Percentiles rank a stretch among this genome's conserved stretches.
These are phyloP conservation scores for Falciphora oryzae DNA, from an alignment of 2,329 filamentous ascomycete genomes.

Conservation along the genomic window DNA sequence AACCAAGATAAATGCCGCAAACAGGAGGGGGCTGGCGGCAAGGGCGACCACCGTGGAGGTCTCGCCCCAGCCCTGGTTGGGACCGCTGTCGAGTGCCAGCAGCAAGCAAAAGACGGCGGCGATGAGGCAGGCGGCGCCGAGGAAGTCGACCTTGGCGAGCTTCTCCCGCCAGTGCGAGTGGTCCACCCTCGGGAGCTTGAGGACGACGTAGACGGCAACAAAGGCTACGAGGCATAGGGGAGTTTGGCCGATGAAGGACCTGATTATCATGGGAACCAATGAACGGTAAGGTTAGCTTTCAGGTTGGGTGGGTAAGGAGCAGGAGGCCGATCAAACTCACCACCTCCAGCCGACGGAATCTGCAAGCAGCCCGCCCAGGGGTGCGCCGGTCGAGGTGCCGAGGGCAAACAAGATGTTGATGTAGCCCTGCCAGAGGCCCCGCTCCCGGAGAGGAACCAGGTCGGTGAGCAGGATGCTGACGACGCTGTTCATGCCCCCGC, in stretches of 20 bases:
- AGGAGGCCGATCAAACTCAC: slow-evolving; percentile 31
- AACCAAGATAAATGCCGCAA: slow-evolving; percentile 60
- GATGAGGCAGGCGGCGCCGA: slow-evolving; percentile 62
- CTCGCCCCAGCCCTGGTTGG: slow-evolving; percentile 63
- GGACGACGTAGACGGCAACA: slow-evolving; percentile 53
- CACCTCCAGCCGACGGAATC: slow-evolving; percentile 73
- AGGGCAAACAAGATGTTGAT: slow-evolving; percentile 67
- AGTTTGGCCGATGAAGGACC: slow-evolving; percentile 66
- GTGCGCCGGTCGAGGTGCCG: slow-evolving; percentile 64
- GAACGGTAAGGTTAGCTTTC: slow-evolving; percentile 10
- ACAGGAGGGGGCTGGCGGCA: slow-evolving; percentile 49
- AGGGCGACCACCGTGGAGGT: slow-evolving; percentile 53
- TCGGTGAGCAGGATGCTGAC: slow-evolving; percentile 66
- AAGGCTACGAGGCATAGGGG: slow-evolving; percentile 64
- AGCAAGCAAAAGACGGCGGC: slow-evolving; percentile 52
- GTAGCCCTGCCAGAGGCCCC: slow-evolving; percentile 68
- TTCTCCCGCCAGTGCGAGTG: slow-evolving; percentile 60
- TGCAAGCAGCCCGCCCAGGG: slow-evolving; percentile 58
- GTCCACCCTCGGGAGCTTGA: slow-evolving; percentile 55
- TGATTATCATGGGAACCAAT: slow-evolving; percentile 19
- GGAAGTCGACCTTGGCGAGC: slow-evolving; percentile 64
- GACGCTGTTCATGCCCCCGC: slow-evolving; percentile 66
- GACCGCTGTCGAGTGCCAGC: slow-evolving; percentile 65
- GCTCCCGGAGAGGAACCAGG: slow-evolving; percentile 61
- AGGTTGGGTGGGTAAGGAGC: slow-evolving; percentile 4